These are phyloP conservation scores for Geotrichum australiense DNA, from an alignment of 1,139 yeast genomes.

Conservation along the genomic window DNA sequence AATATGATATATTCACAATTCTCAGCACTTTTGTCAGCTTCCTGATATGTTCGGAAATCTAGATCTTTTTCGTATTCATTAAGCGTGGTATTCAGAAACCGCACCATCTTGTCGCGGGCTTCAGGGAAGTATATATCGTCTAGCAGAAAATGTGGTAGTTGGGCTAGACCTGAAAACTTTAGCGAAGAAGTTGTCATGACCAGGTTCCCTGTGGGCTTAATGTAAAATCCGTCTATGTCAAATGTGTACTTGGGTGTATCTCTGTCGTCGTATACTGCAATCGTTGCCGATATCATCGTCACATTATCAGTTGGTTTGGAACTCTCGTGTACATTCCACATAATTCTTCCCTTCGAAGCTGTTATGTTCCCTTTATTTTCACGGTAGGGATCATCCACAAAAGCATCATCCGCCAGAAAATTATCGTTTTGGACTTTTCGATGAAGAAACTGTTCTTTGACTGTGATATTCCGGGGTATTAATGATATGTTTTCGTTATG, in stretches of 20 bases:
- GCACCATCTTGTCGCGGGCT: constrained; percentile 37
- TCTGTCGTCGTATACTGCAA: constrained; percentile 22
- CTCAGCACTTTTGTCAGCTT: constrained; percentile 25
- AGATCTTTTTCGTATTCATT: constrained; percentile 24
- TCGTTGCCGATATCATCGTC: constrained; percentile 22
- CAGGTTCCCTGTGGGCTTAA: constrained; percentile 61
- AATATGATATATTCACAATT: constrained; percentile 68
- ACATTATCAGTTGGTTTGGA: constrained; percentile 19
- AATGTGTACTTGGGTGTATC: constrained; percentile 29
- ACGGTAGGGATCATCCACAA: constrained; percentile 2
- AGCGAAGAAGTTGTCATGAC: constrained; percentile 60
- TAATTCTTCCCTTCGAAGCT: constrained; percentile 19
- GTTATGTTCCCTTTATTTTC: constrained; percentile 21
- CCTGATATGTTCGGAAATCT: constrained; percentile 23
- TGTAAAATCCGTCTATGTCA: constrained; percentile 59
- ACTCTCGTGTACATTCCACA: constrained; percentile 21
- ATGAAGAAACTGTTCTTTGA: constrained; percentile 7
- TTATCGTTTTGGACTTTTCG: background rate
- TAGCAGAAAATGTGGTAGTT: constrained; percentile 45
- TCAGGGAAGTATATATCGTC: constrained; percentile 40
- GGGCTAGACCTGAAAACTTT: constrained; percentile 60
- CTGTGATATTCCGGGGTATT: constrained; percentile 12
- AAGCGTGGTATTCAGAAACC: constrained; percentile 39
- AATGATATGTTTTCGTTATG: constrained; percentile 12
- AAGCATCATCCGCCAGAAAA: background rate